Percentiles rank a stretch among this genome's conserved stretches.
phyloP scores from a whole-genome alignment of 306 rosid genomes.

The Medicago lupulina region DNA sequence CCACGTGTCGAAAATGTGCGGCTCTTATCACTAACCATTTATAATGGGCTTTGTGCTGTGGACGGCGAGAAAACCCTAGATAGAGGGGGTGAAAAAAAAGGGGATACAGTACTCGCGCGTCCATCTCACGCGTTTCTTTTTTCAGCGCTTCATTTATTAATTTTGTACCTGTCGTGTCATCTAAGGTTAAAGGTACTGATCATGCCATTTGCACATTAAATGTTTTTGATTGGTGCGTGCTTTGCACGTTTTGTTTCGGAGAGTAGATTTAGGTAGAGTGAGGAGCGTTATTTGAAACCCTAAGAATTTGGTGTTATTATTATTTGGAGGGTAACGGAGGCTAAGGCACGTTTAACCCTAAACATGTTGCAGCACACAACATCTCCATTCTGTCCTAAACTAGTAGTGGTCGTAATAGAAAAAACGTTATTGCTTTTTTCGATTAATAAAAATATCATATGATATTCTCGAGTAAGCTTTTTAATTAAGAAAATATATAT shows the following conservation, averaged over 20 bases:
- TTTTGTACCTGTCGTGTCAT: slow-evolving; percentile 70
- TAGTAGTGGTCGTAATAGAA: slow-evolving; percentile 36
- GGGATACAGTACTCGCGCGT: slow-evolving; percentile 51
- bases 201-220: slow-evolving; percentile 66
- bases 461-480: neutral
- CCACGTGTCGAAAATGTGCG: slow-evolving; percentile 61
- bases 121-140: slow-evolving; percentile 53
- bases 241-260: neutral
- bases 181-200: slow-evolving; percentile 63
- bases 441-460: slow-evolving; percentile 6
- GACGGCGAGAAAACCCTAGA: slow-evolving; percentile 80
- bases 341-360: slow-evolving; percentile 65
- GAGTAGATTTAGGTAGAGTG: slow-evolving; percentile 42
- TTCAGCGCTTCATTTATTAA: slow-evolving; percentile 39
- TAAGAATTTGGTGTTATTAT: slow-evolving; percentile 45
- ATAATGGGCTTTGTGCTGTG: slow-evolving; percentile 41
- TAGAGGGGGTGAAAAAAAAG: slow-evolving; percentile 36
- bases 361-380: slow-evolving; percentile 35
- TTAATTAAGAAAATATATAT: neutral
- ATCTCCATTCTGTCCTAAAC: slow-evolving; percentile 40
- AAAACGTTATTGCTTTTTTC: slow-evolving; percentile 28
- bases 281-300: slow-evolving; percentile 60
- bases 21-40: slow-evolving; percentile 66
- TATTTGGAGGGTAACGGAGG: slow-evolving; percentile 45
- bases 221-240: slow-evolving; percentile 60